Base-by-base conservation (phyloP, 2,329 filamentous ascomycete genomes). In the Pseudogymnoascus sp. region DNA sequence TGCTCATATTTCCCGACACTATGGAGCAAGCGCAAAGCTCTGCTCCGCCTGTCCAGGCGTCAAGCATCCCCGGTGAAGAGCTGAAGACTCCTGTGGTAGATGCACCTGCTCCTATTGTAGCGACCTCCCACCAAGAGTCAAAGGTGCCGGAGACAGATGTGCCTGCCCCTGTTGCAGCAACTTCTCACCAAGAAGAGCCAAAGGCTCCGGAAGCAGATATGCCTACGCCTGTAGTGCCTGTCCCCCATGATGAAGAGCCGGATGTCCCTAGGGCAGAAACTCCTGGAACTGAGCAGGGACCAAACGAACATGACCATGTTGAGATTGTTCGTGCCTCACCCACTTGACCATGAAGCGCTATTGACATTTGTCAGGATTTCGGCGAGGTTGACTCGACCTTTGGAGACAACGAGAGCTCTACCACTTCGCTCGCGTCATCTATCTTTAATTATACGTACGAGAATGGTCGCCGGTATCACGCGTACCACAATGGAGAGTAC, bases 401-500 rank as follows among this genome's bases (percentile, higher is more conserved):
- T 59, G 41, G 41, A 25, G 40, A 61, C 7, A 25, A 12, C 25
- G 61, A 28, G 31, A 59, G 45, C 35, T 52, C 55, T 21, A 63
- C 61, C 12, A 61, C 63, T n/a, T 65, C 65, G 4, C 21, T 68
- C 12, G 59, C 61, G 35, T 63, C 62, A 2, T 65, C 66, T 59
- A 61, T 67, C 9, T 67, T 62, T 58, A 62, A 66, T 23, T 66
- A 66, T 55, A 59, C 65, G 38, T 60, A 65, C 35, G 67, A 68
- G 38, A 68, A 68, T 66, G 67, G 67, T 8, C 60, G 67, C 4
- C 66, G 65, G 3, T 68, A 67, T 52, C 67, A 68, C 64, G 61
- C 63, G 7, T 68, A 8, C 65, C 75, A 77, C 23, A 74, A 77
- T 45, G 79, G 79, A 2, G 68, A 76, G 21, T 62, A 64, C 14